Evolutionary conservation across 352 stramenopile species (phyloP).

Genomic region (Phytophthora sp.): DNA sequence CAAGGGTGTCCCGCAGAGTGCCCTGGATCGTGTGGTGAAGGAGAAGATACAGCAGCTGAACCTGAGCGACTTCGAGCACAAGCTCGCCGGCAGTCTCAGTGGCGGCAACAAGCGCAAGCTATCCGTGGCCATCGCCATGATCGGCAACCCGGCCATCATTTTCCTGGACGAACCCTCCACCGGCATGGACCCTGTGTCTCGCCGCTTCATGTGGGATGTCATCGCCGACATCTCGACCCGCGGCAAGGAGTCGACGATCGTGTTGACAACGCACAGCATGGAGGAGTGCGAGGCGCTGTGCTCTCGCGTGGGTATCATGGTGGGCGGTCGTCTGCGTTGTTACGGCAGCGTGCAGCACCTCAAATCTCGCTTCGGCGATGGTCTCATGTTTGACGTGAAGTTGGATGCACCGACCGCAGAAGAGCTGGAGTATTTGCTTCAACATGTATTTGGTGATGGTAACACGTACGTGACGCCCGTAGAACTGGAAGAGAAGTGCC

Average conservation of each 20-base stretch:
- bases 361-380: conserved; percentile 94
- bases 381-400: conserved; percentile 89
- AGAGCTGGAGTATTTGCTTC: conserved; percentile 31
- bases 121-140: conserved; percentile 92
- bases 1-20: conserved; percentile 87
- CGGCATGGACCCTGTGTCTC: conserved; percentile 93
- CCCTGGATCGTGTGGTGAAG: conserved; percentile 60
- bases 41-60: conserved; percentile 86
- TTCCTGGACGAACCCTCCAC: conserved; percentile 91
- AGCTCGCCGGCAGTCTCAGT: conserved; percentile 72
- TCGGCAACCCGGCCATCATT: conserved; percentile 90
- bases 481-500: conserved; percentile 38
- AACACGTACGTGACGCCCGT: conserved; percentile 20
- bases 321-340: conserved; percentile 62
- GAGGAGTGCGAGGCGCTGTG: conserved; percentile 77
- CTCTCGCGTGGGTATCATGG: conserved; percentile 93
- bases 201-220: conserved; percentile 48
- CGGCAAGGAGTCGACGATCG: conserved; percentile 67
- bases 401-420: conserved; percentile 25
- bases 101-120: conserved; percentile 95
- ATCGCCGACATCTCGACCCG: conserved; percentile 73
- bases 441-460: conserved; percentile 36
- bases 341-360: conserved; percentile 91
- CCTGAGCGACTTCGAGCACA: conserved; percentile 77
- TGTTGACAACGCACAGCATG: conserved; percentile 87